These are phyloP conservation scores for Syzygium jambos DNA, from an alignment of 345 rosid genomes.

Conservation along the genomic window DNA sequence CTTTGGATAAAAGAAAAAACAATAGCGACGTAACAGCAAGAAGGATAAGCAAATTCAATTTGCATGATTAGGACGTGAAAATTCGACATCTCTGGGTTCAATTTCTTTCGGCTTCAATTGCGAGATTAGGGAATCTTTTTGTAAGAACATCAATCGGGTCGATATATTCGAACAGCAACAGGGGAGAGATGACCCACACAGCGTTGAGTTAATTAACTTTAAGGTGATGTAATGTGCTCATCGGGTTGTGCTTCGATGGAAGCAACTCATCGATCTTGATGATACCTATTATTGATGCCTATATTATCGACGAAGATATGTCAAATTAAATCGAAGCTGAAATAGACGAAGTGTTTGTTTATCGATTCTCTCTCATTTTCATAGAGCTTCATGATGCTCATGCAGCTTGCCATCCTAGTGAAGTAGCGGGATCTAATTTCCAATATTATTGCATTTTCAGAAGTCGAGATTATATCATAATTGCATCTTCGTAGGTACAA, in stretches of 20 bases:
- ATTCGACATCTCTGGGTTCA: no score
- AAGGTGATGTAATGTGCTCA: not conserved
- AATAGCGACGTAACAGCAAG: no score
- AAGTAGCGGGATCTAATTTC: not conserved
- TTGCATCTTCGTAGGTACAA: not conserved
- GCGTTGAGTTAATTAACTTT: not conserved
- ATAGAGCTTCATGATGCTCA: not conserved
- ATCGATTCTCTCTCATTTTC: not conserved
- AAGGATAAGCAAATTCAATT: no score
- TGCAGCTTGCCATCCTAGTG: not conserved
- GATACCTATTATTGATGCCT: not conserved
- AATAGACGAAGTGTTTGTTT: no score
- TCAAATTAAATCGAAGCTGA: not conserved
- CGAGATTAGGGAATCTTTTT: no score
- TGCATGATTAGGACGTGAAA: no score
- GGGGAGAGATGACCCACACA: fast-evolving
- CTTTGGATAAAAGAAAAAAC: no score
- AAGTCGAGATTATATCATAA: not conserved
- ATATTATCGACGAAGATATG: fast-evolving
- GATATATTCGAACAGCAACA: no score
- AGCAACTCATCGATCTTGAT: not conserved
- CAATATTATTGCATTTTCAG: not conserved
- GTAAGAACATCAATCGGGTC: no score
- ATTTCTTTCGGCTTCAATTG: no score
- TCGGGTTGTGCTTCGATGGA: fast-evolving